These are phyloP conservation scores for Claviceps fusiformis DNA, from an alignment of 2,329 filamentous ascomycete species.

Conservation along the genomic window DNA sequence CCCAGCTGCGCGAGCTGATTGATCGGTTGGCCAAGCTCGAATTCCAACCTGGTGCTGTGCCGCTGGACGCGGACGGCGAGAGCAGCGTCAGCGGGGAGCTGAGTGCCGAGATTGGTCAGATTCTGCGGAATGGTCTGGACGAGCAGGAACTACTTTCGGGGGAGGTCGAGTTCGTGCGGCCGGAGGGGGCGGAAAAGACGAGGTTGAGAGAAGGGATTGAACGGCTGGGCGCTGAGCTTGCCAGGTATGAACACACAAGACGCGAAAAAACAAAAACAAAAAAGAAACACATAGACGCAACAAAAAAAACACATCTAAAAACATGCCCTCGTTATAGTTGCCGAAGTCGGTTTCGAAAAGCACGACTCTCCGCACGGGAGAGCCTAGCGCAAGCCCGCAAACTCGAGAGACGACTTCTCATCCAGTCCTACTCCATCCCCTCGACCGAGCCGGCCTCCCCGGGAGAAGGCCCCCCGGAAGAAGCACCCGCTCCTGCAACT, in stretches of 20 bases:
- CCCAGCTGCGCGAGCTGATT: constrained; percentile 45
- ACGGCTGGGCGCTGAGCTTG: constrained; percentile 56
- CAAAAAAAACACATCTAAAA: neutral
- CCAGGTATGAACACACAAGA: constrained; percentile 35
- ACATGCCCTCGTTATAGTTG: constrained; percentile 23
- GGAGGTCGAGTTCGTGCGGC: constrained; percentile 58
- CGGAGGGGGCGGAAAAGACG: constrained; percentile 43
- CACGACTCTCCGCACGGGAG: constrained; percentile 66
- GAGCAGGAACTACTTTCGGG: constrained; percentile 70
- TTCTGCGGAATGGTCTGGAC: constrained; percentile 65
- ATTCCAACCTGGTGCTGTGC: constrained; percentile 44
- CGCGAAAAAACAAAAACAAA: too few relatives aligned
- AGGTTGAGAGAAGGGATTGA: constrained; percentile 53
- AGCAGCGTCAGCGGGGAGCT: constrained; percentile 55
- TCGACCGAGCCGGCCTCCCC: constrained; percentile 15
- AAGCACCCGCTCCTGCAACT: constrained; percentile 8
- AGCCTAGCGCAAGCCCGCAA: constrained; percentile 60
- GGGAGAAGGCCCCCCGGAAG: constrained; percentile 9
- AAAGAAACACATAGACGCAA: too few relatives aligned
- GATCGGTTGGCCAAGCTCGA: constrained; percentile 42
- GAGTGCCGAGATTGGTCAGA: constrained; percentile 64
- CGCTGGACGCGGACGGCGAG: constrained; percentile 34
- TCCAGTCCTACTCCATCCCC: constrained; percentile 47
- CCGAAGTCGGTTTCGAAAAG: constrained; percentile 62
- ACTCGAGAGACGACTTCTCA: constrained; percentile 62